Base-by-base conservation (phyloP, 441 rosid genomes). In the Adansonia rubrostipa region DNA sequence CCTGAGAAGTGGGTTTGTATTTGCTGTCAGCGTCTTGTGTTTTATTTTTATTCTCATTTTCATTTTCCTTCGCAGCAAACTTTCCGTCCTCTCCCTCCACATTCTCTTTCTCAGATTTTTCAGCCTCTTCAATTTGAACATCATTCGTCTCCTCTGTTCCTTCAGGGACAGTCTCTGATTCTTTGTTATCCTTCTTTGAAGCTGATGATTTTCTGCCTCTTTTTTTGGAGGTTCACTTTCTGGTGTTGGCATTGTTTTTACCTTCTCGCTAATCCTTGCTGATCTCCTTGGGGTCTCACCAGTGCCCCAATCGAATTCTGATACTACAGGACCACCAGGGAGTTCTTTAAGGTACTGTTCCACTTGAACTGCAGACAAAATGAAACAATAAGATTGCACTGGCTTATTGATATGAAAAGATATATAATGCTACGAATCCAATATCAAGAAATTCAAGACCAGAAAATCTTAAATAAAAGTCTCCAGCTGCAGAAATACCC, bases 271-370 rank as follows among this genome's bases (percentile, higher is more conserved):
- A 62, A 88, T 88, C 80, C 90, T 78, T 51, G 87, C 80, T 19
- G 90, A 24, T 24, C 28, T 24, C 28, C 28, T 24, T 24, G 28
- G 28, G 28, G 28, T 24, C 28, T 24, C 28, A 88, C 89, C 89
- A 19, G 85, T 86, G 75, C 86, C 84, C 90, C 90, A 88, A 71
- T 88, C 85, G 15, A 88, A 88, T 76, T 84, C 85, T 0, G 82
- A 74, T 65, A 80, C 60, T 17, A 79, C 81, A 7, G 89, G 90
- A 66, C 85, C 81, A 45, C 86, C 87, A 42, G 89, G 86, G 42
- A 84, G 85, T 70, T 83, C 79, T 77, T 88, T 88, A 64, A 86
- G 82, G 84, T 86, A 88, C 80, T 86, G 82, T 17, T 88, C 87
- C 89, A 88, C n/a, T 50, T 50, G 44, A 84, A 83, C 90, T 88